Evolutionary conservation across 192 early-diverging fungal genomes (phyloP).

Genomic region (Coemansia sp.): DNA sequence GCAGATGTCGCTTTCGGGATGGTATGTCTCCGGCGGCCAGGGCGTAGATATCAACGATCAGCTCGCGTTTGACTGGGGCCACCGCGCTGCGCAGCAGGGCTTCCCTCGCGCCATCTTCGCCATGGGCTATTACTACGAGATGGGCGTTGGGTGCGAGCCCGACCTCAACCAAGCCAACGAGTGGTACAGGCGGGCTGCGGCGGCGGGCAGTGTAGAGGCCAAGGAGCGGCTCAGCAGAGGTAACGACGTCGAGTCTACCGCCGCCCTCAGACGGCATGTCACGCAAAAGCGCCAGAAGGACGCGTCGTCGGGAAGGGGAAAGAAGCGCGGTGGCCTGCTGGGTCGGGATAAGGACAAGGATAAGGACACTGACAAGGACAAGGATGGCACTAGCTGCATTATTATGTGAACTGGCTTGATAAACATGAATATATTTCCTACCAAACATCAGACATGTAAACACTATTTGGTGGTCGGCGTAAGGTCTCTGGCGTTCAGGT

Average conservation of each 20-base stretch:
- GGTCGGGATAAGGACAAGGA: constrained; percentile 27
- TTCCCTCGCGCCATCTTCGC: constrained; percentile 82
- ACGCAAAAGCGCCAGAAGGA: constrained; percentile 57
- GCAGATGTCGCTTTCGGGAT: constrained; percentile 84
- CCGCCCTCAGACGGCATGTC: constrained; percentile 49
- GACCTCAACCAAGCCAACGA: constrained; percentile 58
- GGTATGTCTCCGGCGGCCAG: constrained; percentile 80
- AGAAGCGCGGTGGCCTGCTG: constrained; percentile 30
- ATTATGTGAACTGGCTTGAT: constrained; percentile 27
- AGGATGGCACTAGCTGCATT: constrained; percentile 40
- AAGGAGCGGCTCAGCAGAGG: constrained; percentile 48
- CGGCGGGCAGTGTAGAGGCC: constrained; percentile 53
- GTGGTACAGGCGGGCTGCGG: constrained; percentile 70
- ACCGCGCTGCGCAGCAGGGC: constrained; percentile 75
- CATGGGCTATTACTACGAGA: constrained; percentile 88
- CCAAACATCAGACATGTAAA: background rate
- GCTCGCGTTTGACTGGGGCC: constrained; percentile 80
- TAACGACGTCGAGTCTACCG: constrained; percentile 29
- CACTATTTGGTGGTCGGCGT: too few relatives aligned
- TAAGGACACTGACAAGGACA: constrained; percentile 30
- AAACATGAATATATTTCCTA: background rate
- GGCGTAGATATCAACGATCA: constrained; percentile 65
- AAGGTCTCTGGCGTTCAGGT: too few relatives aligned
- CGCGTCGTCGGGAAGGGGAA: constrained; percentile 20
- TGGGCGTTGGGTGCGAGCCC: constrained; percentile 64